Evolutionary conservation across 352 stramenopile genomes (phyloP).

Genomic region (Plasmopara halstedii): DNA sequence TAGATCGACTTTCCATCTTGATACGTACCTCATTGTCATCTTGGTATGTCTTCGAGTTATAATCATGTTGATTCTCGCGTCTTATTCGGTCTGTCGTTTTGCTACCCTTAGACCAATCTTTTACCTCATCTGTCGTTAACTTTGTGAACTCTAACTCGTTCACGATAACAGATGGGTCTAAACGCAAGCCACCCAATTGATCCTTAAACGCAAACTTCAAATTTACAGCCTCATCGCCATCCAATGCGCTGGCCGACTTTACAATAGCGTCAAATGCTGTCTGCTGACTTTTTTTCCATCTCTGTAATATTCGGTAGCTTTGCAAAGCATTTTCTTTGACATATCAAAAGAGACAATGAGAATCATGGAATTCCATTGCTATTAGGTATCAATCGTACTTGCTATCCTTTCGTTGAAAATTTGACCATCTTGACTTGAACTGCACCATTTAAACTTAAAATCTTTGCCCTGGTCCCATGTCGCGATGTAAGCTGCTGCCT

Average conservation of each 20-base stretch:
- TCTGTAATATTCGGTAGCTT: constrained; percentile 45
- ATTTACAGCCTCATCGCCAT: constrained; percentile 23
- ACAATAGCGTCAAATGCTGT: constrained; percentile 50
- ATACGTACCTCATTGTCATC: constrained; percentile 22
- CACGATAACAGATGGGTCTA: constrained; percentile 51
- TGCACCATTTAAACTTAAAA: constrained; percentile 80
- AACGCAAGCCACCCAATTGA: constrained; percentile 53
- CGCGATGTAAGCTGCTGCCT: constrained; percentile 70
- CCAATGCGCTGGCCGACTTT: constrained; percentile 17
- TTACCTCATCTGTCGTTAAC: constrained; percentile 56
- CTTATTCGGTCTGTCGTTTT: constrained; percentile 17
- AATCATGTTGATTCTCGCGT: neutral
- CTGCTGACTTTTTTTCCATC: constrained; percentile 63
- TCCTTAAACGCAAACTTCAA: constrained; percentile 42
- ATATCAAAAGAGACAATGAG: neutral
- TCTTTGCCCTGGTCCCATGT: constrained; percentile 64
- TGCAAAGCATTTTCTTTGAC: constrained; percentile 52
- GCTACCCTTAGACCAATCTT: constrained; percentile 29
- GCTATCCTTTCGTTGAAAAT: constrained; percentile 61
- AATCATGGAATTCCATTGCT: neutral
- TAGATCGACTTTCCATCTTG: constrained; percentile 21
- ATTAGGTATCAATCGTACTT: constrained; percentile 29
- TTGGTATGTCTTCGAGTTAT: constrained; percentile 10
- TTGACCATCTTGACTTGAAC: constrained; percentile 31
- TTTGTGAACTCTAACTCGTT: constrained; percentile 60